phyloP scores from a whole-genome alignment of 257 asterid genomes.

The Ophiorrhiza pumila region DNA sequence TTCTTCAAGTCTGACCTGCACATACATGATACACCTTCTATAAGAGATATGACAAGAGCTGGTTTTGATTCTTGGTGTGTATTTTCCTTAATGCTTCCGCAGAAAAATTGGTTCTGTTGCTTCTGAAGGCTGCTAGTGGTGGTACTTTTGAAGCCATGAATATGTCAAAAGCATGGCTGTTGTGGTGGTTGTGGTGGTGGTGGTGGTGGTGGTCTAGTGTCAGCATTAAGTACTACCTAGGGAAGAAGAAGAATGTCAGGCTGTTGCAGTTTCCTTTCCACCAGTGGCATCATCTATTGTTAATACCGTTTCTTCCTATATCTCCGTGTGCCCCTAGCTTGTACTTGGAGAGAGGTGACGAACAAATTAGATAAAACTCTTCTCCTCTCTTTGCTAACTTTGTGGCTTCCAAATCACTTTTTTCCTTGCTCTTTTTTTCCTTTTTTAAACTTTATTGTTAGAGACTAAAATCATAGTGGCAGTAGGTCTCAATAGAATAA shows the following conservation, averaged over 20 bases:
- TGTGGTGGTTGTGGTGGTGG: not conserved
- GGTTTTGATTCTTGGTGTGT: not conserved
- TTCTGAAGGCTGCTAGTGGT: constrained; percentile 20
- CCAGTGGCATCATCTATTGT: not conserved
- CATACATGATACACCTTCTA: not conserved
- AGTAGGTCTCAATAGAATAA: not conserved
- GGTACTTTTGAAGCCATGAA: constrained; percentile 10
- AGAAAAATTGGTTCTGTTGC: constrained; percentile 42
- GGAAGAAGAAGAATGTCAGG: constrained; percentile 5
- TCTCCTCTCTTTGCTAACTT: not conserved
- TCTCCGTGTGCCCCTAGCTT: not conserved
- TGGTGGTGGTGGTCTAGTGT: not conserved
- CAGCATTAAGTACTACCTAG: not conserved
- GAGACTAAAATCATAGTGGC: not conserved
- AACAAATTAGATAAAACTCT: not conserved
- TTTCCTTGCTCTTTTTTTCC: not conserved
- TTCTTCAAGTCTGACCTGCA: not conserved
- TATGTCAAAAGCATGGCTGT: not conserved
- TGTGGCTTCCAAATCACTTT: constrained; percentile 2
- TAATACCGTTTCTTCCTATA: not conserved
- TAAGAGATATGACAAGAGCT: not conserved
- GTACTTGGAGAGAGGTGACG: not conserved
- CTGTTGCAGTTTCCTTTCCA: not conserved
- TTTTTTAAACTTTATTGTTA: not conserved
- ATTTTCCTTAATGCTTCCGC: not conserved